A percentile compares a stretch with the other conserved stretches of the same genome.
Conservation (phyloP, 1,284 basidiomycete genomes). For the Heliocybe sulcata region DNA sequence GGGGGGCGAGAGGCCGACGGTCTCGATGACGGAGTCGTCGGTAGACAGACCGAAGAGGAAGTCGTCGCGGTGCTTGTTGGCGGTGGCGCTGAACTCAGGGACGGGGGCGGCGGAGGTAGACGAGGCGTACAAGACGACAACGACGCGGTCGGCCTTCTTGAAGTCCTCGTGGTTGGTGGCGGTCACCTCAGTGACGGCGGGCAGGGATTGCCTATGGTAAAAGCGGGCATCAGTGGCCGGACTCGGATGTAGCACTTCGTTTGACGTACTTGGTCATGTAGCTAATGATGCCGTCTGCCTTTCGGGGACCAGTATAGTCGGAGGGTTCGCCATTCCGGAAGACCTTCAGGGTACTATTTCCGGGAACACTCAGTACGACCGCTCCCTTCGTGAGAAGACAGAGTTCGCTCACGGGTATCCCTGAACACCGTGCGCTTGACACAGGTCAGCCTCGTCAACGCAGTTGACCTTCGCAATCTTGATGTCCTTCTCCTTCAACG, state of each 20-base stretch:
- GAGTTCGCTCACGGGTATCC: conserved; percentile 81
- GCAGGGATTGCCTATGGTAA: conserved; percentile 79
- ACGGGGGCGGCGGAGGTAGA: conserved; percentile 61
- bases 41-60: conserved; percentile 88
- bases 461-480: conserved; percentile 96
- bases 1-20: conserved; percentile 72
- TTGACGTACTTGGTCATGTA: conserved; percentile 92
- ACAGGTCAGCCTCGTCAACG: conserved; percentile 84
- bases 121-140: conserved; percentile 81
- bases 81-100: conserved; percentile 70
- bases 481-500: conserved; percentile 85
- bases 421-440: conserved; percentile 76
- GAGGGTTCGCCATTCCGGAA: conserved; percentile 80
- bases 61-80: conserved; percentile 85
- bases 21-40: conserved; percentile 61
- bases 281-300: conserved; percentile 93
- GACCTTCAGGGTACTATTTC: conserved; percentile 72
- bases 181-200: conserved; percentile 85
- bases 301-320: conserved; percentile 86
- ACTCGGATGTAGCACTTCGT: neutral
- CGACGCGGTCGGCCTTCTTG: conserved; percentile 86
- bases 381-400: neutral
- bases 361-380: neutral
- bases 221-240: neutral
- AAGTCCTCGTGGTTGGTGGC: conserved; percentile 78